Evolutionary conservation across 208 protist species (phyloP), one percentile per base, ranked within the genome.

Genomic region (Trypanosomatidae sp.): DNA sequence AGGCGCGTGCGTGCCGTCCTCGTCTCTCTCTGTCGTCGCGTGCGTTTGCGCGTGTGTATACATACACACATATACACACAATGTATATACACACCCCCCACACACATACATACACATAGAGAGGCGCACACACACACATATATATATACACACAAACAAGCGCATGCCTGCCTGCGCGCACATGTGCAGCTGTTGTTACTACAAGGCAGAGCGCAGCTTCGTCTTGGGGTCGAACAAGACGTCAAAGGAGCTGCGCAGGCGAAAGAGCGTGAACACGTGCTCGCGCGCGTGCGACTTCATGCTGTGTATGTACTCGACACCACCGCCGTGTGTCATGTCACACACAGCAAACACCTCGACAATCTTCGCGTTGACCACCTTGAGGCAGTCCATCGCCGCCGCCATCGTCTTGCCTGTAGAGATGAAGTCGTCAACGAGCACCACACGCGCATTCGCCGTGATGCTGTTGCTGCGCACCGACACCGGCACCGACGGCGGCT

Each of bases 341-440:
- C 83, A 90, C 26, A 90, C 53, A 13, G 67, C 70, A 21, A 76
- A 48, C 21, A 71, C 61, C 43, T 94, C 82, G 32, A 88, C 55
- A 13, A 92, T 62, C 7, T 40, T 60, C 7, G 72, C 61, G 1
- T 65, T 70, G 7, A 76, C 71, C 35, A 84, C 72, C 20, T 67
- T 48, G 0, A 66, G 61, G 33, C 85, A 76, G 19, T 85, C 69
- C 30, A 94, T 61, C 0, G 73, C 82, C 3, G 82, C 48, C 15
- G 60, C 59, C 48, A 78, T 66, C 8, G 75, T 88, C n/a, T 56
- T 37, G 3, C 84, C 81, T n/a, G 66, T 68, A 1, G 73, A 73
- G 37, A 92, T 92, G 24, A 92, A 81, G 54, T 95, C 84, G 54
- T 95, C 88, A 19, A 93, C 66, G n/a, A 93, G 55, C 7, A 93